phyloP scores from a whole-genome alignment of 352 stramenopile species.

The Phytopythium chamaehyphon region DNA sequence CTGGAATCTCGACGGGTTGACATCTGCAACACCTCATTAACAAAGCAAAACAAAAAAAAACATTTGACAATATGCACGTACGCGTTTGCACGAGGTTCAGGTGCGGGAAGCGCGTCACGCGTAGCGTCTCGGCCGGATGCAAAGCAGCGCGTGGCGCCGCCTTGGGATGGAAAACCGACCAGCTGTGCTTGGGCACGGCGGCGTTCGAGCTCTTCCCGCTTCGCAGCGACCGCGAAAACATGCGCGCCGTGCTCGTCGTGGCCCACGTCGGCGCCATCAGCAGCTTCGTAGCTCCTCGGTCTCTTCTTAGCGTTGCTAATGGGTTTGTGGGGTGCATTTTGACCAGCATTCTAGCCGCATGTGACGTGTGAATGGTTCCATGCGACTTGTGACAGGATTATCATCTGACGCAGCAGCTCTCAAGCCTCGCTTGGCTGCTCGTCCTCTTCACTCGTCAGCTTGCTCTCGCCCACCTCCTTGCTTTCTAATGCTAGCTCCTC shows the following conservation, averaged over 20 bases:
- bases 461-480: no score
- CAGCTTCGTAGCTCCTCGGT: no score
- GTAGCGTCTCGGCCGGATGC: slow-evolving; percentile 30
- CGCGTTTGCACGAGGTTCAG: slow-evolving; percentile 41
- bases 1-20: slow-evolving; percentile 45
- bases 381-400: no score
- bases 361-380: no score
- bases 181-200: slow-evolving; percentile 36
- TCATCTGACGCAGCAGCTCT: no score
- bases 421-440: no score
- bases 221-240: not conserved
- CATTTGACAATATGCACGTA: slow-evolving; percentile 19
- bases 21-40: slow-evolving; percentile 18
- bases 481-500: no score
- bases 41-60: no score
- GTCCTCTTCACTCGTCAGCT: no score
- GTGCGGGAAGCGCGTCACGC: slow-evolving; percentile 27
- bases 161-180: slow-evolving; percentile 43
- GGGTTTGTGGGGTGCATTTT: no score
- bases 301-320: no score
- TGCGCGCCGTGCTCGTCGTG: slow-evolving; percentile 1
- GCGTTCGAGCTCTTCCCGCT: slow-evolving; percentile 6
- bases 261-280: not conserved
- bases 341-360: no score
- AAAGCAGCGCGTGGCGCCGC: slow-evolving; percentile 14